Conservation (phyloP, 306 rosid species). For the Delonix regia region DNA sequence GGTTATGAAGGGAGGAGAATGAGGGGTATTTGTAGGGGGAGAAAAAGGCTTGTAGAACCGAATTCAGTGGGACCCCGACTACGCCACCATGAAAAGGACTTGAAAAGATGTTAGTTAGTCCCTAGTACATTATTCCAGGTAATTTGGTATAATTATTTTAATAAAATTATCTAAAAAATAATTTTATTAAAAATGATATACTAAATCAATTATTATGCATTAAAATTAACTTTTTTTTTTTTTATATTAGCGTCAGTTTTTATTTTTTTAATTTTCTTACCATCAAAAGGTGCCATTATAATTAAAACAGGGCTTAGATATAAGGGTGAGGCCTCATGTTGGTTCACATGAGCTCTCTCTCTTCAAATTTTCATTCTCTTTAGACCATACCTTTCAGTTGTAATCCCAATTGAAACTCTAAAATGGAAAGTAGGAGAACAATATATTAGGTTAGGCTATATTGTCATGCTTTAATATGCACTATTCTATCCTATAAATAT, state of each 20-base stretch:
- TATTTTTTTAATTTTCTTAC: slow-evolving; percentile 4
- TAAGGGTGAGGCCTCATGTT: background rate
- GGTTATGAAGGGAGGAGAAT: slow-evolving; percentile 41
- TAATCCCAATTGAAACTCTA: background rate
- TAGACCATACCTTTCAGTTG: background rate
- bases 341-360: background rate
- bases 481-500: too few species aligned
- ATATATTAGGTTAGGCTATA: background rate
- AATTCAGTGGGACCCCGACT: slow-evolving; percentile 66
- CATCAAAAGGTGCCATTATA: background rate
- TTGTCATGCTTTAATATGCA: background rate
- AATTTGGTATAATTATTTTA: too few species aligned
- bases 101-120: too few species aligned
- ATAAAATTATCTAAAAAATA: too few species aligned
- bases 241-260: slow-evolving; percentile 30
- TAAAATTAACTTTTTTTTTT: too few species aligned
- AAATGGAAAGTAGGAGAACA: background rate
- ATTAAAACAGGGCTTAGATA: background rate
- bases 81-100: slow-evolving; percentile 50
- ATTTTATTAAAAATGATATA: too few species aligned
- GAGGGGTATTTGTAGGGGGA: slow-evolving; percentile 76
- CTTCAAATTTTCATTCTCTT: background rate
- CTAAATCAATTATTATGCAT: too few species aligned
- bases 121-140: too few species aligned
- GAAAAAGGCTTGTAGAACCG: slow-evolving; percentile 55